Evolutionary conservation across 1,284 basidiomycete genomes (phyloP).

Genomic region (Cystobasidium slooffiae): DNA sequence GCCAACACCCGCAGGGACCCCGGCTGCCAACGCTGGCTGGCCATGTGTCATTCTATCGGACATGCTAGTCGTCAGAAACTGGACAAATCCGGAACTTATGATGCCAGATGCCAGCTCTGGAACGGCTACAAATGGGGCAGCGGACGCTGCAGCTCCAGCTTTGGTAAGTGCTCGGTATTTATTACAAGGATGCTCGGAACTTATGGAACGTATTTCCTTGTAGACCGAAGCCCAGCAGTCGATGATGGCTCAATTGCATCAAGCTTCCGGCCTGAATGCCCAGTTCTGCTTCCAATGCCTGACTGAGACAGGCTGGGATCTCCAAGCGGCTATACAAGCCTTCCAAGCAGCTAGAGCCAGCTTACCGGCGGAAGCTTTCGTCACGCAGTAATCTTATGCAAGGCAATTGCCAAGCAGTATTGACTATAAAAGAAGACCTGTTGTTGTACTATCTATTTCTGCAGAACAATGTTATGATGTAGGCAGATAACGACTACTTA

Average conservation of each 20-base stretch:
- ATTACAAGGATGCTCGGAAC: neutral
- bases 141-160: slow-evolving; percentile 25
- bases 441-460: neutral
- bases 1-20: slow-evolving; percentile 76
- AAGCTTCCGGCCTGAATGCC: slow-evolving; percentile 74
- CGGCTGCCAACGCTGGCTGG: slow-evolving; percentile 84
- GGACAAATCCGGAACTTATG: slow-evolving; percentile 68
- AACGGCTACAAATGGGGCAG: slow-evolving; percentile 48
- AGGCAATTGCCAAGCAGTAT: neutral
- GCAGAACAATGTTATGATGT: neutral
- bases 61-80: slow-evolving; percentile 78
- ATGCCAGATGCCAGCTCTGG: slow-evolving; percentile 63
- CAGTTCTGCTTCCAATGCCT: slow-evolving; percentile 79
- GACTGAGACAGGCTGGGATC: slow-evolving; percentile 76
- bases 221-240: slow-evolving; percentile 62
- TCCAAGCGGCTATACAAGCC: slow-evolving; percentile 71
- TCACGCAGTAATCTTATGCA: slow-evolving; percentile 28
- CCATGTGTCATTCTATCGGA: slow-evolving; percentile 88
- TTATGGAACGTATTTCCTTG: neutral
- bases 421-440: neutral
- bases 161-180: slow-evolving; percentile 33
- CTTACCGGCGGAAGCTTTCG: slow-evolving; percentile 55
- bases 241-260: slow-evolving; percentile 67
- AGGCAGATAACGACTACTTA: neutral
- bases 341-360: slow-evolving; percentile 64